A percentile compares a stretch with the other conserved stretches of the same genome.
phyloP scores from a whole-genome alignment of 2,329 filamentous ascomycete species.

The Ophiostoma piceae region DNA sequence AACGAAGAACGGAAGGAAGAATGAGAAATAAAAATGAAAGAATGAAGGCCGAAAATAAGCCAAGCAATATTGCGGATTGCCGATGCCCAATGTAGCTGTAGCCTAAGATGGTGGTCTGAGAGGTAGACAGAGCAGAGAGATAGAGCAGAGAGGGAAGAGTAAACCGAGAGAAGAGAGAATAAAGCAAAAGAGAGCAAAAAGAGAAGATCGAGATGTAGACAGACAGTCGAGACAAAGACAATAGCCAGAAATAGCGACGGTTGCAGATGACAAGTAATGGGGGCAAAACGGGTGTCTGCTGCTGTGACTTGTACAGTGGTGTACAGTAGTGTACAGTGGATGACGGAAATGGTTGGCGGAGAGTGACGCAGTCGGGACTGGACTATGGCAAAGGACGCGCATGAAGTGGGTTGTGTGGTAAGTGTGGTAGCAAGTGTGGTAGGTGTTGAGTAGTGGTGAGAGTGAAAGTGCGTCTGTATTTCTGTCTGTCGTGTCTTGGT shows the following conservation, averaged over 20 bases:
- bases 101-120: background rate
- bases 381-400: background rate
- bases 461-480: conserved; percentile 1
- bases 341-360: conserved; percentile 14
- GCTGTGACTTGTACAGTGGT: background rate
- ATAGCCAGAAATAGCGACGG: background rate
- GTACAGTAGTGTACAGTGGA: background rate
- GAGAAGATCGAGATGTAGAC: background rate
- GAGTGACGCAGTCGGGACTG: background rate
- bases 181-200: background rate
- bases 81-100: background rate
- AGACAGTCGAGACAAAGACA: background rate
- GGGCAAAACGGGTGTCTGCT: background rate
- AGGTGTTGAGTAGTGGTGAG: background rate
- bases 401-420: background rate
- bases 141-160: background rate
- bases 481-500: background rate
- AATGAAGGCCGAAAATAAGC: background rate
- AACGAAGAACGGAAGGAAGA: background rate
- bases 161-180: background rate
- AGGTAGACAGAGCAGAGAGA: background rate
- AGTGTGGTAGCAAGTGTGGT: no score
- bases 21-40: background rate
- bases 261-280: background rate
- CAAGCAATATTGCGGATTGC: background rate